These are phyloP conservation scores for Petunia secreta DNA, from an alignment of 257 asterid genomes.

Conservation along the genomic window DNA sequence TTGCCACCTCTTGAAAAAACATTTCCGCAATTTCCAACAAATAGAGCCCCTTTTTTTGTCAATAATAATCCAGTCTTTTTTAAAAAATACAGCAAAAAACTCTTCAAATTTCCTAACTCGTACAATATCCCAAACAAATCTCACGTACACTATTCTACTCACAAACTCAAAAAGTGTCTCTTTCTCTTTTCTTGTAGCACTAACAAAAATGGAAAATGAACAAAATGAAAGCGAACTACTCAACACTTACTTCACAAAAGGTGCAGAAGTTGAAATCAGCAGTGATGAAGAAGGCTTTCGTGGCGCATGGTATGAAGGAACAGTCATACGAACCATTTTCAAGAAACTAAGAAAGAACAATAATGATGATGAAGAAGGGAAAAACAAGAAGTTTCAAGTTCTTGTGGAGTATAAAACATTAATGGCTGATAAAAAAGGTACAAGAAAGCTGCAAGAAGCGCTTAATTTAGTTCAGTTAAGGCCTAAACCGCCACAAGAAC, in stretches of 20 bases:
- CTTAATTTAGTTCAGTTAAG: constrained; percentile 52
- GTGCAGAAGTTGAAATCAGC: constrained; percentile 66
- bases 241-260: constrained; percentile 46
- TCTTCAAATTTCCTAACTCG: too few relatives aligned
- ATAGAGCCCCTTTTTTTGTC: not conserved
- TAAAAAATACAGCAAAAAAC: not conserved
- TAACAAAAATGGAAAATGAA: not conserved
- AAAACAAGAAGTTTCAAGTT: constrained; percentile 30
- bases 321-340: constrained; percentile 44
- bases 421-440: constrained; percentile 42
- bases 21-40: constrained; percentile 2
- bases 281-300: constrained; percentile 65
- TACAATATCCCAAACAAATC: too few relatives aligned
- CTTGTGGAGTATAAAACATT: constrained; percentile 67
- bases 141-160: not conserved
- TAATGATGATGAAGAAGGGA: not conserved
- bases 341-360: constrained; percentile 23
- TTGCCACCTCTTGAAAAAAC: too few relatives aligned
- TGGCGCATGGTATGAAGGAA: constrained; percentile 72
- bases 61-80: too few relatives aligned
- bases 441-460: constrained; percentile 48
- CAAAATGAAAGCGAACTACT: constrained; percentile 7
- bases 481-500: constrained; percentile 65
- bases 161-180: not conserved
- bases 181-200: not conserved